Evolutionary conservation across 345 rosid species (phyloP), one percentile per base, ranked within the genome.

Genomic region (Eutrema yunnanense): DNA sequence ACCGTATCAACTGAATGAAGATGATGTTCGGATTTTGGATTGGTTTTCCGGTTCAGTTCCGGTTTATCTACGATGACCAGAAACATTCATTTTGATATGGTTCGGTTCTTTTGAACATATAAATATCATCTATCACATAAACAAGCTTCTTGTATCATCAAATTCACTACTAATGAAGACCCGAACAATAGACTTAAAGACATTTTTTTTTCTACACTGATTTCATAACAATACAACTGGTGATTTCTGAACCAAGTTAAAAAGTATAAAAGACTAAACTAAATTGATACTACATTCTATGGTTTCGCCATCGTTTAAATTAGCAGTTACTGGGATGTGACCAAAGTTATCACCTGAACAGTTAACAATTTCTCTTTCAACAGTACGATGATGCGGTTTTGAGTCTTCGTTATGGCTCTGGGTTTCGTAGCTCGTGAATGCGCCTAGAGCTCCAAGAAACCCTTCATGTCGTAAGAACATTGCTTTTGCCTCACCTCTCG

Each of bases 401-500:
- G 57, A 63, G 30, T 71, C 67, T 43, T 12, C 57, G 7, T 8
- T 36, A 13, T 36, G 43, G 49, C 51, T 71, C 19, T 58, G 16
- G 0, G 51, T 38, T 65, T 80, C 79, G 60, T 84, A 85, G 79
- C 90, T 85, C 34, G 73, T 70, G 77, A 85, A 85, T 43, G 98
- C 95, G 13, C 98, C 96, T 78, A 88, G 55, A 13, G 89, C 93
- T 62, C 98, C 98, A 48, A 92, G 87, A 84, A 92, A 90, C 38
- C 96, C 98, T 84, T 88, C 96, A 56, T 92, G 96, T 56, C 78
- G 67, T 69, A 90, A 74, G 69, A 88, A 92, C 96, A 90, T 84
- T 61, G 98, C 96, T 75, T 88, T 76, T 4, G 93, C 96, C 65
- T 88, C 96, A 3, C 98, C 96, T 84, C 88, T 92, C 6, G 93